Evolutionary conservation across 1,284 basidiomycete species (phyloP).

Genomic region (Trichosporon coremiiforme): DNA sequence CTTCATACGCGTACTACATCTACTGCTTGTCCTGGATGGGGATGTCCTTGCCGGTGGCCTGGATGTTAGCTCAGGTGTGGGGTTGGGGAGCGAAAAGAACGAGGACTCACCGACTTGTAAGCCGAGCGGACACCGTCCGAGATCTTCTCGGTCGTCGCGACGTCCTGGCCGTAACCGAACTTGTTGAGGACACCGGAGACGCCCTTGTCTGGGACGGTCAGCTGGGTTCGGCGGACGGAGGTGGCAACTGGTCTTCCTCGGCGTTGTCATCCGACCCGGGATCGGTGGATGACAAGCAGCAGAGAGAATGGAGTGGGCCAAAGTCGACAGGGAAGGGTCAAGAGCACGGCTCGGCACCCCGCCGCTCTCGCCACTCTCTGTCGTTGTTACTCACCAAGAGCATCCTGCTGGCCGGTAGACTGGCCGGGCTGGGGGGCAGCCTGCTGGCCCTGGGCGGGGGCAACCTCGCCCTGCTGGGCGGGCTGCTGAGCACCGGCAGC

Average conservation of each 20-base stretch:
- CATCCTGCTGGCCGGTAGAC: constrained; percentile 49
- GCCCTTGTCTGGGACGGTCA: no score
- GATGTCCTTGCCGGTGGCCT: constrained; percentile 50
- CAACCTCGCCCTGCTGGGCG: not conserved
- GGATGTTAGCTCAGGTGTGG: not conserved
- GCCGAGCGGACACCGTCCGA: constrained; percentile 54
- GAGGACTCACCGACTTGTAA: constrained; percentile 51
- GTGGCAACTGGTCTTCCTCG: no score
- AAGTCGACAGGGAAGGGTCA: no score
- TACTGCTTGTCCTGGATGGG: constrained; percentile 45
- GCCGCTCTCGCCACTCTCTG: not conserved
- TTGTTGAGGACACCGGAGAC: no score
- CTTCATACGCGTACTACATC: not conserved
- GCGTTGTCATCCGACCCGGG: no score
- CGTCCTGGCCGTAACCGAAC: constrained; percentile 49
- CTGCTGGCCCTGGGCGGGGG: constrained; percentile 2
- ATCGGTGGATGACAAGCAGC: no score
- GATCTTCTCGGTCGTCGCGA: constrained; percentile 57
- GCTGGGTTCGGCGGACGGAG: no score
- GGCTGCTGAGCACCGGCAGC: not conserved
- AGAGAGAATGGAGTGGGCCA: no score
- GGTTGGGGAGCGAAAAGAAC: no score
- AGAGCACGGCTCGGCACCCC: no score
- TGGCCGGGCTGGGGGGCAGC: constrained; percentile 19
- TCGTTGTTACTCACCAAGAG: constrained; percentile 45